Conservation (phyloP, 2,329 filamentous ascomycete genomes). For the Lecanoromycetidae sp. region DNA sequence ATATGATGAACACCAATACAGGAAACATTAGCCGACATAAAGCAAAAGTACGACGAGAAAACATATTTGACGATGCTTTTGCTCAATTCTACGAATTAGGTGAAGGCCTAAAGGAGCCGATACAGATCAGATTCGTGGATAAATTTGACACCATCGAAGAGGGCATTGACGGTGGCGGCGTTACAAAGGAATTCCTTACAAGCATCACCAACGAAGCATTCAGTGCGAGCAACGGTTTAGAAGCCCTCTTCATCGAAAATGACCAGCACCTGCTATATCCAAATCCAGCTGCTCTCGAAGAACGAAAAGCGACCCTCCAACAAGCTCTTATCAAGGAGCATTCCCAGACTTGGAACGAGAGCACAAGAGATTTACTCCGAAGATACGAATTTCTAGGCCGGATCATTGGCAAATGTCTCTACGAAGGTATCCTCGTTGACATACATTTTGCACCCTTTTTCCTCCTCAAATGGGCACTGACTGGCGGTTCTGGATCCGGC, state of each 20-base stretch:
- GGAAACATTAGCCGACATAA: constrained; percentile 46
- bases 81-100: constrained; percentile 69
- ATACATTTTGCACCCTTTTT: constrained; percentile 92
- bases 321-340: constrained; percentile 40
- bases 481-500: constrained; percentile 50
- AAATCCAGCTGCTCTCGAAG: constrained; percentile 66
- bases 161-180: constrained; percentile 91
- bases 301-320: constrained; percentile 48
- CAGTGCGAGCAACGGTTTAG: constrained; percentile 40
- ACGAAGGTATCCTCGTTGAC: constrained; percentile 91
- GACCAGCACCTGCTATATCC: constrained; percentile 79
- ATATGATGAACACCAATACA: constrained; percentile 36
- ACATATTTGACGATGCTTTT: constrained; percentile 76
- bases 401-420: constrained; percentile 90
- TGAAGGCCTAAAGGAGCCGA: constrained; percentile 80
- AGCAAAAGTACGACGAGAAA: constrained; percentile 65
- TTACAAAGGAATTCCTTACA: constrained; percentile 93
- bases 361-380: constrained; percentile 50
- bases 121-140: constrained; percentile 93
- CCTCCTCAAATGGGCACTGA: constrained; percentile 83
- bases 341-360: constrained; percentile 44
- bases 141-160: constrained; percentile 77
- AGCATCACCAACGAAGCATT: constrained; percentile 82
- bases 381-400: constrained; percentile 87
- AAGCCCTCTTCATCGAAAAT: constrained; percentile 63